phyloP scores from a whole-genome alignment of 2,329 filamentous ascomycete genomes.

The Sarocladiaceae sp. region DNA sequence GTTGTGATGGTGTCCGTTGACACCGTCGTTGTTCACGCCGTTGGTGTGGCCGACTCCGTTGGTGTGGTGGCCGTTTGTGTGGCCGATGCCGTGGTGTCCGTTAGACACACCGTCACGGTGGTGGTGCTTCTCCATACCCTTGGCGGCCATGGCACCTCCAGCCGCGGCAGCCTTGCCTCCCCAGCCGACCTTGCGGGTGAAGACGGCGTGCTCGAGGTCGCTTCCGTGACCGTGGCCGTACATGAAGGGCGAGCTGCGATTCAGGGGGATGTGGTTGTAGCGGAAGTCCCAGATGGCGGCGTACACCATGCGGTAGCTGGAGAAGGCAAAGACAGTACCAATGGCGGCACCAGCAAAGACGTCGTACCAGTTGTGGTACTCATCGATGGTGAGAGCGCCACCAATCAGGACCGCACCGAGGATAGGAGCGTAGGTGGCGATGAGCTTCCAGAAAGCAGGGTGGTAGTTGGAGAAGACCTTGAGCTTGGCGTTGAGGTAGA shows the following conservation, averaged over 20 bases:
- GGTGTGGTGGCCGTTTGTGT: background rate
- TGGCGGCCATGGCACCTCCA: background rate
- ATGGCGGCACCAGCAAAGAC: slow-evolving; percentile 60
- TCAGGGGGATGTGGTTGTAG: slow-evolving; percentile 58
- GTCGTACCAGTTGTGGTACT: slow-evolving; percentile 73
- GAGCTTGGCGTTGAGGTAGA: slow-evolving; percentile 74
- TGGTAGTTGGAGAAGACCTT: slow-evolving; percentile 71
- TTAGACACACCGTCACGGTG: slow-evolving; percentile 1
- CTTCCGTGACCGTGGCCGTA: slow-evolving; percentile 33
- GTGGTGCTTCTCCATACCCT: slow-evolving; percentile 3
- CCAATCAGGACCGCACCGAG: slow-evolving; percentile 63
- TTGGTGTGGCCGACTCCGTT: no score
- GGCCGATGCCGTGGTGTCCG: background rate
- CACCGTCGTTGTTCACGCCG: no score
- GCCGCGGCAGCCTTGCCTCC: slow-evolving; percentile 24
- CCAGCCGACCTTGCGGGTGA: slow-evolving; percentile 56
- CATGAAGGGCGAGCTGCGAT: slow-evolving; percentile 48
- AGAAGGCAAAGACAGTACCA: slow-evolving; percentile 59
- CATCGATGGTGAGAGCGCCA: slow-evolving; percentile 64
- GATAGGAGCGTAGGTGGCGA: slow-evolving; percentile 57
- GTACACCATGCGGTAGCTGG: slow-evolving; percentile 61
- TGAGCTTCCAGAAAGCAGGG: slow-evolving; percentile 66
- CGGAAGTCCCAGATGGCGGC: slow-evolving; percentile 63
- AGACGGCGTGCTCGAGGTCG: slow-evolving; percentile 48
- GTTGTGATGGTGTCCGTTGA: no score